Evolutionary conservation across 805 yeast species (phyloP).

Genomic region (Yarrowia porcina): DNA sequence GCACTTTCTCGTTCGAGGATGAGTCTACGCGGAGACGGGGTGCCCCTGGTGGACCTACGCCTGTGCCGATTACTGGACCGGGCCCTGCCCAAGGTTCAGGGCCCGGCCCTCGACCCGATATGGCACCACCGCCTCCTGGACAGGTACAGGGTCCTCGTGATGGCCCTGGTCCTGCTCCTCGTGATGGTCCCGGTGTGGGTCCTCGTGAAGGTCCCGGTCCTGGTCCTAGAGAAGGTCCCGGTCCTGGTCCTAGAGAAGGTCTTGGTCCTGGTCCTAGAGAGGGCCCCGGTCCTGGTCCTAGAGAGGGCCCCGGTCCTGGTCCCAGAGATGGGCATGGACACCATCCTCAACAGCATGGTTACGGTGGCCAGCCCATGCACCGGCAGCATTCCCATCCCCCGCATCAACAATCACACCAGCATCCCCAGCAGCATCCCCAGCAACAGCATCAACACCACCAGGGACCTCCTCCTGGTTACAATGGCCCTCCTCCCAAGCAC

Average conservation of each 20-base stretch:
- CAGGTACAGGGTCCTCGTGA: neutral
- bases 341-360: neutral
- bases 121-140: too few species aligned
- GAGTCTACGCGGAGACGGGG: neutral
- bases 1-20: neutral
- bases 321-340: neutral
- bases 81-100: neutral
- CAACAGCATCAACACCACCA: neutral
- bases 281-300: neutral
- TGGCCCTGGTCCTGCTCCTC: neutral
- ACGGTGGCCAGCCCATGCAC: conserved; percentile 1
- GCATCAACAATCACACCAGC: neutral
- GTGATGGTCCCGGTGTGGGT: neutral
- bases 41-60: neutral
- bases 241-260: neutral
- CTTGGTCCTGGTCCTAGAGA: conserved; percentile 1
- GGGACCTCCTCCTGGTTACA: neutral
- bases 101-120: too few species aligned
- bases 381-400: conserved; percentile 3
- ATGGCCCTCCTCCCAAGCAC: neutral
- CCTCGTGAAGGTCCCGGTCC: neutral
- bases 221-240: neutral
- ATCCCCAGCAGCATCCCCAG: neutral
- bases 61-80: neutral
- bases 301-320: neutral